Evolutionary conservation across 768 basidiomycete species (phyloP).

Genomic region (Podaxis mareebaensis): DNA sequence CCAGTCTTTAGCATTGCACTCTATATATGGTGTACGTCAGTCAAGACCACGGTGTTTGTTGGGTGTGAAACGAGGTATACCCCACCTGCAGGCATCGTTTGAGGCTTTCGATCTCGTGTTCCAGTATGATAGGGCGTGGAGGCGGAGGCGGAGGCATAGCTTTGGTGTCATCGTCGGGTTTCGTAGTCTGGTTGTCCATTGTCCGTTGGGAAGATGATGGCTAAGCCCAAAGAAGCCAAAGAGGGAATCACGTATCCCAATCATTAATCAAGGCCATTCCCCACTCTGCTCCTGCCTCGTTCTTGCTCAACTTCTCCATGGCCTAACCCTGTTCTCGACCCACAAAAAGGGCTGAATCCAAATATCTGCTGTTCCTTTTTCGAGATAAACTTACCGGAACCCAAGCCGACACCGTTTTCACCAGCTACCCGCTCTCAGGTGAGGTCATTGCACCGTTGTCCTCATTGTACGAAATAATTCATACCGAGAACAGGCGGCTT

Average conservation of each 20-base stretch:
- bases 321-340: background rate
- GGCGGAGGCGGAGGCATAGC: conserved; percentile 56
- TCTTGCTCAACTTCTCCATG: conserved; percentile 4
- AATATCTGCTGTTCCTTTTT: background rate
- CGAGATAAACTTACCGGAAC: background rate
- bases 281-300: background rate
- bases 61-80: background rate
- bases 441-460: background rate
- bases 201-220: background rate
- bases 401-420: too few species aligned
- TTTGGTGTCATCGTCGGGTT: conserved; percentile 32
- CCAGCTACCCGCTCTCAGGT: background rate
- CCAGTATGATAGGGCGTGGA: conserved; percentile 49
- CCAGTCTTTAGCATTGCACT: conserved; percentile 71
- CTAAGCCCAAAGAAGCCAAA: background rate
- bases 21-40: conserved; percentile 28
- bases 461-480: background rate
- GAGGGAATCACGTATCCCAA: background rate
- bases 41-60: background rate
- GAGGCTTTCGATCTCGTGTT: conserved; percentile 66
- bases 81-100: conserved; percentile 56
- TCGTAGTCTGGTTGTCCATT: conserved; percentile 17
- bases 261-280: conserved; percentile 1
- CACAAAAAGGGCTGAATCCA: background rate
- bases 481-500: background rate